Base-by-base conservation (phyloP, 2,329 filamentous ascomycete genomes). In the Podosphaera xanthii region DNA sequence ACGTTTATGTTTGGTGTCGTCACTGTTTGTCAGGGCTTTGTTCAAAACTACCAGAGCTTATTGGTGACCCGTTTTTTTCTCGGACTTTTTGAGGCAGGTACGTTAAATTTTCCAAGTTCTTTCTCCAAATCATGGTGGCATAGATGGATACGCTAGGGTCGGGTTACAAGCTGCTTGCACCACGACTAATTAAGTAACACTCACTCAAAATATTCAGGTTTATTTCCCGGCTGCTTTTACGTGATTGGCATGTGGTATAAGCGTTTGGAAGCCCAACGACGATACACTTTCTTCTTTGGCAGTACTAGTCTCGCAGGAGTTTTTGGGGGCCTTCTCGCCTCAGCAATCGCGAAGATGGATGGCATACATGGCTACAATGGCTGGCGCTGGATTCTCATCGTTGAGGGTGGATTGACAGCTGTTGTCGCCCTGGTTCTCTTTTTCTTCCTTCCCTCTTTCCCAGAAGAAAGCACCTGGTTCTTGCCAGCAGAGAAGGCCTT, bases 241-340 rank as follows among this genome's bases (percentile, higher is more conserved):
- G 73, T 90, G 6, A 82, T 89, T 62, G 82, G 86, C 60, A 91
- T 91, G 83, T 94, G 86, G 89, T 98, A 97, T 66, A 82, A 83
- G 61, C 81, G 91, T 61, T 76, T 76, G 52, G 92, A 97, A 72
- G 88, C 90, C 1, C 91, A 97, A 71, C 87, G 88, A 67, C 82
- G 92, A 36, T 96, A 90, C 72, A 86, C 83, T 14, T 90, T 97
- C 75, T 97, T 97, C 76, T 97, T 97, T 75, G 83, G 80, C 67
- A 87, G 78, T 35, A 90, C 86, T 0, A 86, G 83, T 0, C 74
- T 91, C 2, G 86, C 86, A 0, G 86, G 86, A 38, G 86, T 88
- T 0, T 96, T 95, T 66, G 89, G 87, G 50, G 89, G 89, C 1
- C 77, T 96, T 0, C 76, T 96, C 3, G 90, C 90, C 0, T 84